Evolutionary conservation across 2,329 filamentous ascomycete species (phyloP), one percentile per base, ranked within the genome.

Genomic region (Arthrobotrys sphaeroides): DNA sequence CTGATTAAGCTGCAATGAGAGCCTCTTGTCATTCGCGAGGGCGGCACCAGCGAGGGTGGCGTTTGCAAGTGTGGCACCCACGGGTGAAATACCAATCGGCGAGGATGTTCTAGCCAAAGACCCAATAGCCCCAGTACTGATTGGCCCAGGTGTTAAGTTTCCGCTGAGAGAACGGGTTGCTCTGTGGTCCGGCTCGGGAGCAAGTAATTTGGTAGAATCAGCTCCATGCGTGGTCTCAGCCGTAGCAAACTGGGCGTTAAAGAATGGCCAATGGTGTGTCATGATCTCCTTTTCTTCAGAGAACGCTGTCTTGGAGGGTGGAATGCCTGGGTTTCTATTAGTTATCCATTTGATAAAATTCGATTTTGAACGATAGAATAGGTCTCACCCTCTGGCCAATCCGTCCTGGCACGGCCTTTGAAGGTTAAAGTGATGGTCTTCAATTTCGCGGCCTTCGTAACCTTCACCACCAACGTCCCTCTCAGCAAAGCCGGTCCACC

Each of bases 391-490:
- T 98, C 95, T 13, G 95, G 94, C 95, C 95, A 99, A 81, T 97
- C 93, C 0, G 95, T 98, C 77, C 91, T 88, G 2, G 93, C 92
- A 81, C 89, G 90, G 28, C 94, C 95, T 42, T 90, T 88, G 79
- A 99, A 91, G 80, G 92, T 94, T 61, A 99, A 85, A 4, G 91
- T 93, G 22, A 99, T 88, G 2, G 92, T 90, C 84, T 97, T 97
- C 78, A 99, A 90, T 83, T 99, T 99, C 51, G 93, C 89, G 78
- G 92, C 91, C 81, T 98, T 98, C 49, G 91, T 90, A 10, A 98
- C 88, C 73, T 90, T 90, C 40, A 99, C 82, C 79, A 92, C 90
- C 67, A 99, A 83, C 78, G 90, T 93, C 16, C 95, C 95, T 67
- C 95, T 88, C 12, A 99, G 85, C 81, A 99, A 90, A 0, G 94